phyloP scores from a whole-genome alignment of 2,329 filamentous ascomycete genomes.

The Aquanectria penicillioides region DNA sequence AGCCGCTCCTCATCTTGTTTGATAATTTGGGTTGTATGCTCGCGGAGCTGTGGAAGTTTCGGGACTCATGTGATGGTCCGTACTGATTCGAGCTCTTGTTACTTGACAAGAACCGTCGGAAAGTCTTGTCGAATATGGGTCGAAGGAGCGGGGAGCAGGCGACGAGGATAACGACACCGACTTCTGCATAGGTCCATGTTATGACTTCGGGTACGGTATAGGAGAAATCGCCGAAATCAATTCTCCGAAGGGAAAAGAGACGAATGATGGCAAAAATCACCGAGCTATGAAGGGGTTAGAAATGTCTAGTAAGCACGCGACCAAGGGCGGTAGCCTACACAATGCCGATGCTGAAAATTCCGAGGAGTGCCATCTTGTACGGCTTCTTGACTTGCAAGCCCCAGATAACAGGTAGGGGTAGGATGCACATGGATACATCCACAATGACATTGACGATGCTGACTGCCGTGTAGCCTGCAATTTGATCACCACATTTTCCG shows the following conservation, averaged over 20 bases:
- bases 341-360: slow-evolving; percentile 44
- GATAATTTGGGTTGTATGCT: slow-evolving; percentile 9
- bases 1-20: slow-evolving; percentile 8
- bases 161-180: slow-evolving; percentile 38
- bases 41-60: not conserved
- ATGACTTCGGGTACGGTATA: slow-evolving; percentile 35
- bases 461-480: slow-evolving; percentile 50
- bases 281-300: not conserved
- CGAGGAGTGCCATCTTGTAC: slow-evolving; percentile 44
- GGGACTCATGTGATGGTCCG: slow-evolving; percentile 3
- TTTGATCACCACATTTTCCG: slow-evolving; percentile 50
- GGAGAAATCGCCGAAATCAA: slow-evolving; percentile 39
- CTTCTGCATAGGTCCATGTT: slow-evolving; percentile 39
- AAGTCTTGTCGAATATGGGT: slow-evolving; percentile 37
- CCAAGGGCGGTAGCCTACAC: slow-evolving; percentile 19
- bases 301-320: too few species aligned
- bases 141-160: slow-evolving; percentile 38
- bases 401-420: slow-evolving; percentile 52
- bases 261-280: slow-evolving; percentile 47
- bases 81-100: slow-evolving; percentile 3
- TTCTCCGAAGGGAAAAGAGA: slow-evolving; percentile 28
- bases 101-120: slow-evolving; percentile 30
- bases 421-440: slow-evolving; percentile 50
- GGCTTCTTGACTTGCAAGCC: slow-evolving; percentile 46
- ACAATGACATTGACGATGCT: slow-evolving; percentile 52